Evolutionary conservation across 352 stramenopile species (phyloP), one percentile per base, ranked within the genome.

Genomic region (Peronospora destructor): DNA sequence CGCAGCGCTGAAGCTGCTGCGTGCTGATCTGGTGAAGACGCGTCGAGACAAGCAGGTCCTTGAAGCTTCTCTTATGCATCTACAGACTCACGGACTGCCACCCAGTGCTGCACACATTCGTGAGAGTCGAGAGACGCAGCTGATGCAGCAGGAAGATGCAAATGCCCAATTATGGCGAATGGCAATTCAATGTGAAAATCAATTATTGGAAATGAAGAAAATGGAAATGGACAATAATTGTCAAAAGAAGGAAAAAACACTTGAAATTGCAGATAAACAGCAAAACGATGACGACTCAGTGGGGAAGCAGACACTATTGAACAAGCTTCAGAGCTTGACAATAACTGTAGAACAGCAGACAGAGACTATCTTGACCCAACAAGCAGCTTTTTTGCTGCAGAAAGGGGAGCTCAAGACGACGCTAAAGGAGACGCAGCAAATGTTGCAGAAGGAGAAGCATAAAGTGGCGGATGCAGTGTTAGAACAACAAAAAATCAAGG

Each of bases 1-100:
- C 43, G 56, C 59, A n/a, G 65, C 71, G 16, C 58, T 78, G 9
- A 66, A 64, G 56, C 62, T 82, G 40, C 49, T 82, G 34, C 71
- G 62, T 21, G 57, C 59, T 0, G 66, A 82, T 33, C 50, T 78
- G 46, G 56, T 66, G 26, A 64, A 63, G 57, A 66, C 57, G 16
- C 54, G 63, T 11, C 56, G 58, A 0, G 59, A 68, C 34, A 74
- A 78, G 16, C 68, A 53, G 26, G 17, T 53, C 21, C 48, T 82
- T 25, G 56, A 66, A 39, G 23, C 26, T 19, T 64, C 38, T 17
- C 59, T 57, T n/a, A 50, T 49, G 14, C 19, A 60, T 0, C 8
- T 63, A n/a, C 32, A 71, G 35, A 48, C 54, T 8, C 43, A 58
- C 26, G 30, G 38, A 7, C 26, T 46, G 6, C 43, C 54, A 2